These are phyloP conservation scores for Lizanozyma gosingica DNA, from an alignment of 1,139 yeast species.

Conservation along the genomic window DNA sequence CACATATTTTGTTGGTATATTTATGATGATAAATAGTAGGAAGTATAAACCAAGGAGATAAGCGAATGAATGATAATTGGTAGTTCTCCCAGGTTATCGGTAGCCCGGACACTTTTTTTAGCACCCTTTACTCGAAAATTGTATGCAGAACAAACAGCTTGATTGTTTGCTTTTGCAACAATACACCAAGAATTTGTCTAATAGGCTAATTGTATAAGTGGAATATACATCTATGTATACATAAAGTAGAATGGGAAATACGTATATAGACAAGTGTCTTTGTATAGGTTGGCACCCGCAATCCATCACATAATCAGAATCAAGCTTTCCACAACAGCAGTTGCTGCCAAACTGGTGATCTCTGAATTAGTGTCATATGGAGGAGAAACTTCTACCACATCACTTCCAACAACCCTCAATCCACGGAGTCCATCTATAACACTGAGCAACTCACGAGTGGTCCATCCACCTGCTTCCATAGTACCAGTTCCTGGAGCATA, in stretches of 20 bases:
- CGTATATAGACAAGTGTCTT: no score
- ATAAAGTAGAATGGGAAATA: no score
- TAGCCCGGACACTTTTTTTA: no score
- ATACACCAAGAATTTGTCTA: no score
- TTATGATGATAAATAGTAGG: background rate
- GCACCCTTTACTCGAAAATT: no score
- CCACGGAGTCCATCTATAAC: conserved; percentile 43
- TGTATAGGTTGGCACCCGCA: no score
- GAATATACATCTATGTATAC: no score
- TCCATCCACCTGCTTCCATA: conserved; percentile 46
- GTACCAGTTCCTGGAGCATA: conserved; percentile 51
- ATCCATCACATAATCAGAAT: background rate
- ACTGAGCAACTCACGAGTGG: conserved; percentile 39
- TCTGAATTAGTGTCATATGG: conserved; percentile 39
- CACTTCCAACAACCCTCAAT: conserved; percentile 42
- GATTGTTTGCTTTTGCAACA: no score
- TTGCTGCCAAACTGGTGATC: conserved; percentile 45
- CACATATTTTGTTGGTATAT: background rate
- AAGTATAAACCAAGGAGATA: background rate
- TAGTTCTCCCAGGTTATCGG: no score
- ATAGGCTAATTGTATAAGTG: no score
- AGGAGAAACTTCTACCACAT: conserved; percentile 52
- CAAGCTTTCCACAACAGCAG: conserved; percentile 35
- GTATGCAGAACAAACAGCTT: no score
- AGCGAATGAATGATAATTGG: no score